Evolutionary conservation across 139 green algal species (phyloP), one percentile per base, ranked within the genome.

Genomic region (Astrephomene gubernaculifera): DNA sequence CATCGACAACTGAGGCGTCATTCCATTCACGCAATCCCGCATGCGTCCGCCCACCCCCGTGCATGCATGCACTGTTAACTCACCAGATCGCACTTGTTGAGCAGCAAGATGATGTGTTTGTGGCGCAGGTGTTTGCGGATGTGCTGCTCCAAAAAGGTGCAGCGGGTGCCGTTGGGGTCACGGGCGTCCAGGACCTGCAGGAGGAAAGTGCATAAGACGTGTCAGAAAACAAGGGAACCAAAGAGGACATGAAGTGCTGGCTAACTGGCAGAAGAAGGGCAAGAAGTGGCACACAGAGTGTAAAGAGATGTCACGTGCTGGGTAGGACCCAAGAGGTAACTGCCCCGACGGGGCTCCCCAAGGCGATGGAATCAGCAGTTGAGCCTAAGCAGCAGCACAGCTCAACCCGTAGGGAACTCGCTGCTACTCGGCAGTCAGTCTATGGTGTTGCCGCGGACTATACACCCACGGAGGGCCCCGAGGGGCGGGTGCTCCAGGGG

Each of bases 21-120:
- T n/a, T n/a, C n/a, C n/a, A n/a, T n/a, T n/a, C n/a, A 57, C 57
- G 6, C 57, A 65, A 65, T 65, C 19, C n/a, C n/a, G n/a, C n/a
- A n/a, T n/a, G n/a, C n/a, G n/a, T n/a, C n/a, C n/a, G n/a, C n/a
- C n/a, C n/a, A n/a, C n/a, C n/a, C n/a, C n/a, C n/a, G n/a, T n/a
- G n/a, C n/a, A n/a, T n/a, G n/a, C n/a, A n/a, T n/a, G 22, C 57
- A 29, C 21, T 41, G n/a, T 41, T 71, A 22, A 82, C 91, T 84
- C 87, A 97, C 96, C 92, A 98, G 87, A 88, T 98, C 96, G 52
- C 94, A 96, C 91, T 99, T 99, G 92, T 99, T 99, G 52, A 99
- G 92, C 41, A 99, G 93, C 81, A 99, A 91, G 60, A 99, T 90
- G 72, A 99, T 74, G 92, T 99, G 97, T 90, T 99, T 99, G 90